These are phyloP conservation scores for Amoebophrya sp. DNA, from an alignment of 169 alveolate species.

Conservation along the genomic window DNA sequence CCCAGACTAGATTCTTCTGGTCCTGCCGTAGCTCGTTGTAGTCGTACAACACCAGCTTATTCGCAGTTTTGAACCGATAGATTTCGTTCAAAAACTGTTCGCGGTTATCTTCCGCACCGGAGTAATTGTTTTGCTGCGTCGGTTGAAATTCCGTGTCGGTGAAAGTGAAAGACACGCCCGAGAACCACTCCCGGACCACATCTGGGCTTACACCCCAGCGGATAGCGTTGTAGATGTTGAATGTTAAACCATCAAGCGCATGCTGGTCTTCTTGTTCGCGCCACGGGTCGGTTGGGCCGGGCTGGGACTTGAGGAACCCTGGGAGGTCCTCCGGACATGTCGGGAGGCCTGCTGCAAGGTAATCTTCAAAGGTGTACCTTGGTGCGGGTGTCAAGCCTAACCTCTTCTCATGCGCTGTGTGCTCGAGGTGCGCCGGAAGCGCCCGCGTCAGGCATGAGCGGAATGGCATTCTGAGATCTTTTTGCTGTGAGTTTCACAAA, in stretches of 20 bases:
- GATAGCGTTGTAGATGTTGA: not conserved
- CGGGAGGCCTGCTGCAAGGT: not conserved
- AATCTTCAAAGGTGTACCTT: not conserved
- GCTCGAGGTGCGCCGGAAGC: not conserved
- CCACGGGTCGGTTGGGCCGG: not conserved
- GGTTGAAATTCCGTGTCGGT: not conserved
- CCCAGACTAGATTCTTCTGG: not conserved
- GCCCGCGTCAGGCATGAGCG: not conserved
- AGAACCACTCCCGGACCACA: not conserved
- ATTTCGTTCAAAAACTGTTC: not conserved
- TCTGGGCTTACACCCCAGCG: not conserved
- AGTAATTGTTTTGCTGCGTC: not conserved
- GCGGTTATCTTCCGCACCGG: not conserved
- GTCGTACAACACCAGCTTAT: not conserved
- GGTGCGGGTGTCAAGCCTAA: not conserved
- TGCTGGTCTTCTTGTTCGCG: not conserved
- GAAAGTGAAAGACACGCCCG: not conserved
- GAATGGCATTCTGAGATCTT: too few relatives aligned
- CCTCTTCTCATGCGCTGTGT: not conserved
- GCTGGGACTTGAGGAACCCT: not conserved
- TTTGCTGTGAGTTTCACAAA: too few relatives aligned
- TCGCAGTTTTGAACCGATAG: not conserved
- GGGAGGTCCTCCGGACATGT: not conserved
- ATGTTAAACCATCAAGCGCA: not conserved
- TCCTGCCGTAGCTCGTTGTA: not conserved